Percentiles rank a stretch among this genome's conserved stretches.
Conservation (phyloP, 768 basidiomycete species). For the Polyporus arcularius region DNA sequence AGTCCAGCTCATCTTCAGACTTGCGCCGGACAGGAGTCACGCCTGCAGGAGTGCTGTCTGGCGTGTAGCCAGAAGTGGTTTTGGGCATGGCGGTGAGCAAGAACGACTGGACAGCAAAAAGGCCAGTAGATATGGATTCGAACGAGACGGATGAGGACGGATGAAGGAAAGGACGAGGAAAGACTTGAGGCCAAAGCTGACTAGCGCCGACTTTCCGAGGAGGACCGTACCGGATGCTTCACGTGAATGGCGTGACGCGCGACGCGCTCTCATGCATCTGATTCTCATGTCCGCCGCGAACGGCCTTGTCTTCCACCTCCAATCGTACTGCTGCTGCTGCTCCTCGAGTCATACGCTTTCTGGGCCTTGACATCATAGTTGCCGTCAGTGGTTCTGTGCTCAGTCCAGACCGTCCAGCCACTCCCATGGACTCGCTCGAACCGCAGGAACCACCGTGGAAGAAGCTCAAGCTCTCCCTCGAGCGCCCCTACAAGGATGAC, state of each 20-base stretch:
- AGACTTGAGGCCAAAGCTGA: neutral
- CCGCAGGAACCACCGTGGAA: conserved; percentile 47
- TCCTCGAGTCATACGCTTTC: too few relatives aligned
- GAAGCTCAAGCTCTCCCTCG: conserved; percentile 66
- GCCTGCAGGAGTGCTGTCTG: conserved; percentile 25
- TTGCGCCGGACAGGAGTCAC: conserved; percentile 60
- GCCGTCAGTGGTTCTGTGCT: neutral
- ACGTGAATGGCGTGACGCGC: neutral
- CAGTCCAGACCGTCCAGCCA: neutral
- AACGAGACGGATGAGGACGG: neutral
- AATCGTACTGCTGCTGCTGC: too few relatives aligned
- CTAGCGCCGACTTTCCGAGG: neutral
- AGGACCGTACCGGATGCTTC: neutral
- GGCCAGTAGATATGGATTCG: neutral
- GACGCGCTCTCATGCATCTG: neutral
- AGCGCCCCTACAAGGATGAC: conserved; percentile 82
- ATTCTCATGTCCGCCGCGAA: neutral
- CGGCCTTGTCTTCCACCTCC: neutral
- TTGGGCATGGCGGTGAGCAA: conserved; percentile 18
- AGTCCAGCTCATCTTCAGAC: conserved; percentile 55
- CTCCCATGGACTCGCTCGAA: conserved; percentile 18
- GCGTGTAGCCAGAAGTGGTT: conserved; percentile 12
- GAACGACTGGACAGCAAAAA: neutral
- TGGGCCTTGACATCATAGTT: neutral
- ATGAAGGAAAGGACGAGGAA: neutral